Evolutionary conservation across 2,329 filamentous ascomycete genomes (phyloP), one percentile per base, ranked within the genome.

Genomic region (Verticillium tricorpus): DNA sequence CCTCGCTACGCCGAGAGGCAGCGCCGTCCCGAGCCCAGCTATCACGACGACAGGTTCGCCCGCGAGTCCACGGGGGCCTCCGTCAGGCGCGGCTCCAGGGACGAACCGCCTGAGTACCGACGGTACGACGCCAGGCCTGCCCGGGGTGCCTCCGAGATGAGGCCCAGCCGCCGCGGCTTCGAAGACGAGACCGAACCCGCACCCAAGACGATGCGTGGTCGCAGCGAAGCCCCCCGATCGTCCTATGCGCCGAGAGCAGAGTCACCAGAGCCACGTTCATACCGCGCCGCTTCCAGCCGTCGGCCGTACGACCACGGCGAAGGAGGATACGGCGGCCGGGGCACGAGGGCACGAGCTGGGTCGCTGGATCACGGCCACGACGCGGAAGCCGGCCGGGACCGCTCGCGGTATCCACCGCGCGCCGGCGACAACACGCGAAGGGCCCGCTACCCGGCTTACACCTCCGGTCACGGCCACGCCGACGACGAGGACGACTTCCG

Each of bases 381-480:
- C 31, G 28, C 25, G 8, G 55, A 31, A 4, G 19, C 45, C 45
- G 19, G 45, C 45, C 45, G 45, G 5, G 45, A 52, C n/a, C 45
- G 45, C 19, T 25, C 35, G 15, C 25, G 31, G 22, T 60, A 60
- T 55, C 64, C 64, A 15, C 64, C 64, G 8, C 57, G 59, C n/a
- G 64, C 60, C 37, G 60, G 60, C 22, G 64, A 65, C n/a, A 64
- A 65, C n/a, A 64, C 64, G 6, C 64, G 63, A 31, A 60, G 59
- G 15, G 35, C 54, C 19, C 62, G 34, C 37, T 65, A 65, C 31
- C 55, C 64, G 7, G 59, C 59, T 15, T 63, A 61, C 22, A 22
- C 15, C 39, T 28, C 37, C 22, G 14, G 39, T 8, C 5, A 22
- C 22, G 11, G 35, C 19, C 58, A 61, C 19, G 64, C 62, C 34